Base-by-base conservation (phyloP, 2,329 filamentous ascomycete species). In the Byssoonygena ceratinophila region DNA sequence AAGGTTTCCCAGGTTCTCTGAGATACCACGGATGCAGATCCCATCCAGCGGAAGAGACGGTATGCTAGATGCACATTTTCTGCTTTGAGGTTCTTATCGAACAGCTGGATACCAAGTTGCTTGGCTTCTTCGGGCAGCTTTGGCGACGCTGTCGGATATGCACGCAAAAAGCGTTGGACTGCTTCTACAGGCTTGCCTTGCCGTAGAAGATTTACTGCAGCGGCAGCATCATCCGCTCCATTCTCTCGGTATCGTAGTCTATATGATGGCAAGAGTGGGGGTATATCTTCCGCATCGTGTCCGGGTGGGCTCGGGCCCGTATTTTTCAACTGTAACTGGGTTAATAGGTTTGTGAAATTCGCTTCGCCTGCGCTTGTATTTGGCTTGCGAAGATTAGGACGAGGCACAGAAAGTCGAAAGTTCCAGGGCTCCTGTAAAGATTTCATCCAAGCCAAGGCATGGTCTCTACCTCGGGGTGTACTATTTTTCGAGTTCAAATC, bases 51-150 rank as follows among this genome's bases (percentile, higher is more conserved):
- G 46, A 70, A 71, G 1, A 71, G 41, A 45, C 59, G 64, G 27
- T 65, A 58, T n/a, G 69, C 69, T 9, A 70, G 60, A 46, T 66
- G 68, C 1, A 68, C 60, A 41, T 71, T 71, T 4, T 63, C 63
- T 36, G 63, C 60, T 39, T 59, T 60, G 56, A 69, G 66, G 50
- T 70, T 71, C 12, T 59, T 56, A 29, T 62, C 64, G 52, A 71
- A 69, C 4, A 66, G 47, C 14, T 61, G 52, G 31, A 63, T 54
- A 18, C 61, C 63, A 34, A 70, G 60, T 16, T 66, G 60, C 51
- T 62, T 61, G 31, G 34, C 31, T n/a, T 32, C 22, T 59, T 60
- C 41, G 61, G 60, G 16, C 52, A 58, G 4, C 63, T 62, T 27
- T 65, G 62, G 2, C 57, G 56, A 36, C 55, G 27, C 34, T n/a